Evolutionary conservation across 495 filamentous ascomycete species (phyloP), one percentile per base, ranked within the genome.

Genomic region (Penicillium flavigenum): DNA sequence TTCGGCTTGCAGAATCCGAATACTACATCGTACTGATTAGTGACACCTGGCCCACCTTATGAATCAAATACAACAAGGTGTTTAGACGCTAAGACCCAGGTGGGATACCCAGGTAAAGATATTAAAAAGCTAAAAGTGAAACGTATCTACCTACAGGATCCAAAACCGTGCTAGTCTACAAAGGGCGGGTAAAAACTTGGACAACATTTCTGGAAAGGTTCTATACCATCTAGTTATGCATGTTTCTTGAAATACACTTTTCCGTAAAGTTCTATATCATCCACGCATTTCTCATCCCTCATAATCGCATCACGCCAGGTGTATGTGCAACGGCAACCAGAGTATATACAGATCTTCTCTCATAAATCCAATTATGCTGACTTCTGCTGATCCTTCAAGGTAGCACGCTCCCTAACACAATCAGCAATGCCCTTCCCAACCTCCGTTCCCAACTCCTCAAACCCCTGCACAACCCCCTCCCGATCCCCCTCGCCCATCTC

Each of bases 381-480:
- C 6, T 48, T 32, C 32, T 19, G n/a, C n/a, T 39, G 36, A 17
- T 59, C 54, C 29, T 61, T 63, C 51, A 58, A 47, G 41, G 71
- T 68, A 4, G 64, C 72, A 24, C 79, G 65, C 62, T 77, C 64
- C 66, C 72, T 69, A 4, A 83, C 74, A 8, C 63, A 42, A 34
- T 62, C 54, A 7, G 79, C 71, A 38, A 82, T 69, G 42, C 63
- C 46, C 5, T 48, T 47, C 7, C 73, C 79, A 34, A 65, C 52
- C 20, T 81, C 78, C 0, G 69, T 72, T 2, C 70, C 76, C 41
- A 83, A 32, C 5, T 43, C 61, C 34, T 63, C 52, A 63, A 85
- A 82, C 1, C 81, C 81, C 24, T 78, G 54, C 32, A 84, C 58
- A 3, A 81, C 72, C 2, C 80, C 79, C 19, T 73, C 51, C 4